Percentiles rank a stretch among this genome's conserved stretches.
Evolutionary conservation across 2,329 filamentous ascomycete species (phyloP).

Genomic region (Fusarium sublunatum): DNA sequence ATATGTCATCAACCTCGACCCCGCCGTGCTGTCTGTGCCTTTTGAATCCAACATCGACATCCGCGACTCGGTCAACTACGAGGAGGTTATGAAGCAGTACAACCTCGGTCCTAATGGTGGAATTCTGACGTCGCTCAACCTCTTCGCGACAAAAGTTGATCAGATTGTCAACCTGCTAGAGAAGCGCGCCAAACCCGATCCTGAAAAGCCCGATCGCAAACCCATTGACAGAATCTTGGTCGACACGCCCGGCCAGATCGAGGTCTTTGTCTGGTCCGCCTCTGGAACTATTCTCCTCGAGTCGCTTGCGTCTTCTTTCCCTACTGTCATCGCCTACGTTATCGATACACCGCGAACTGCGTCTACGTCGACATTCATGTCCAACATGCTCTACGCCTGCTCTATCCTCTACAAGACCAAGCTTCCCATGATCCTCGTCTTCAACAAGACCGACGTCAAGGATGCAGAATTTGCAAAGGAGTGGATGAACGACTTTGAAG

Average conservation of each 20-base stretch:
- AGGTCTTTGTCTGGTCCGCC: conserved; percentile 98
- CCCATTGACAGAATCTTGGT: conserved; percentile 87
- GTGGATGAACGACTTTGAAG: conserved; percentile 99
- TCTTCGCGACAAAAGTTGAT: conserved; percentile 98
- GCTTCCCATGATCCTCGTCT: conserved; percentile 97
- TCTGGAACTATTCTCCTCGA: conserved; percentile 94
- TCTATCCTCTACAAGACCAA: conserved; percentile 99
- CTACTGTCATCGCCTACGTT: conserved; percentile 95
- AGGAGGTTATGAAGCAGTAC: conserved; percentile 99
- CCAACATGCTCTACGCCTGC: conserved; percentile 99
- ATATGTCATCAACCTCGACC: conserved; percentile 97
- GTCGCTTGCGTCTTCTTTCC: conserved; percentile 91
- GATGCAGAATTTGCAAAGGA: conserved; percentile 92
- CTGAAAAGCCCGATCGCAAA: conserved; percentile 68
- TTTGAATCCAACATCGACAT: conserved; percentile 99
- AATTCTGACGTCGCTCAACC: conserved; percentile 93
- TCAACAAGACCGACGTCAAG: conserved; percentile 98
- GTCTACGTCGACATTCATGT: conserved; percentile 98
- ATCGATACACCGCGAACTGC: conserved; percentile 95
- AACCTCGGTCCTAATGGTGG: conserved; percentile 97
- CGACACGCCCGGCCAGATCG: conserved; percentile 97
- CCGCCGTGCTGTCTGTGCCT: conserved; percentile 90
- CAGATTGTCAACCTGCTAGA: conserved; percentile 91
- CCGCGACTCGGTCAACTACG: conserved; percentile 98
- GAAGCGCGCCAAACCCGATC: conserved; percentile 79